Percentiles rank a stretch among this genome's conserved stretches.
Evolutionary conservation across 768 basidiomycete species (phyloP).

Genomic region (Termitomyces sp.): DNA sequence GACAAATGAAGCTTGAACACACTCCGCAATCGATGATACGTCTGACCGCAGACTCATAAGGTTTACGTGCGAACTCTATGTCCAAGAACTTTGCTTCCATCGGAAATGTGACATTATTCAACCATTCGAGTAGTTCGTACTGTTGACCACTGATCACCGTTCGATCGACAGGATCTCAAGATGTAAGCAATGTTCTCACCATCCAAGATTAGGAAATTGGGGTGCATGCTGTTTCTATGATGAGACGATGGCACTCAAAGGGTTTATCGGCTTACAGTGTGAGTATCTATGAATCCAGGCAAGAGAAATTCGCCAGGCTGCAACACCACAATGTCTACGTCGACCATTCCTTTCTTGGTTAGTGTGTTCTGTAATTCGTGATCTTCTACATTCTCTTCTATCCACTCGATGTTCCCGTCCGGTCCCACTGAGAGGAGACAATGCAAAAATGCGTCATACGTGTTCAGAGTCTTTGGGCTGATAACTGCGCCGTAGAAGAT

Average conservation of each 20-base stretch:
- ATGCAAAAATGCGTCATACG: conserved; percentile 41
- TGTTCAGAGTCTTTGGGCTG: conserved; percentile 41
- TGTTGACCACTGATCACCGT: conserved; percentile 61
- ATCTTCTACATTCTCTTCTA: conserved; percentile 52
- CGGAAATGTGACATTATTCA: conserved; percentile 81
- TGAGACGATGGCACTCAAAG: background rate
- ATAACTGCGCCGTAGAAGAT: conserved; percentile 53
- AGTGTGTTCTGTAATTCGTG: conserved; percentile 45
- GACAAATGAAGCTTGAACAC: conserved; percentile 24
- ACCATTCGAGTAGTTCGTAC: conserved; percentile 88
- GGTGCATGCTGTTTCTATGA: conserved; percentile 58
- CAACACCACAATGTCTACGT: conserved; percentile 39
- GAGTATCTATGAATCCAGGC: conserved; percentile 90
- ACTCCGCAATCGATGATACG: conserved; percentile 74
- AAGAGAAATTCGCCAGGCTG: conserved; percentile 63
- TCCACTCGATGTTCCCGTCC: conserved; percentile 59
- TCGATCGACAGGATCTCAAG: background rate
- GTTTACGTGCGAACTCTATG: conserved; percentile 56
- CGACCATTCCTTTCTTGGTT: conserved; percentile 42
- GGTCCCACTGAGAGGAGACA: conserved; percentile 51
- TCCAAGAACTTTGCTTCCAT: conserved; percentile 76
- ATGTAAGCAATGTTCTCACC: conserved; percentile 27
- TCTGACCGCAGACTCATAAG: conserved; percentile 70
- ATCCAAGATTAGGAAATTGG: conserved; percentile 71
- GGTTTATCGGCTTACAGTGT: conserved; percentile 56